A percentile compares a stretch with the other conserved stretches of the same genome.
Evolutionary conservation across 2,329 filamentous ascomycete species (phyloP).

Genomic region (Fusarium circinatum): DNA sequence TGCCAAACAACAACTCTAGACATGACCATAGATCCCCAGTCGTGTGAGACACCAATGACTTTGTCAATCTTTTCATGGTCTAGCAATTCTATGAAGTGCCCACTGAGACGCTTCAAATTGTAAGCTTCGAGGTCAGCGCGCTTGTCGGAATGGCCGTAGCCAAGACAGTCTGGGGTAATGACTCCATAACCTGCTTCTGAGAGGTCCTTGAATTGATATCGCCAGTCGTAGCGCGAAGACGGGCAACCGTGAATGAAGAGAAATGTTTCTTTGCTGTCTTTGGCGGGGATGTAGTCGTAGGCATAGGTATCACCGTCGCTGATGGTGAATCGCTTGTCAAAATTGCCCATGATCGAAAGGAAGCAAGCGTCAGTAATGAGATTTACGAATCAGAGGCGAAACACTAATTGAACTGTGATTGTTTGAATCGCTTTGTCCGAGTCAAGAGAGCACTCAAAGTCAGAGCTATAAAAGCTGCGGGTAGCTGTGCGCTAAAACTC

Average conservation of each 20-base stretch:
- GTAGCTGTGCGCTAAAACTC: neutral
- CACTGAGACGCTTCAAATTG: slow-evolving; percentile 10
- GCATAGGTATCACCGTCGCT: slow-evolving; percentile 2
- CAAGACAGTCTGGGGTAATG: slow-evolving; percentile 33
- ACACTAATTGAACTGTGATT: neutral
- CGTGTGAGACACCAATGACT: slow-evolving; percentile 30
- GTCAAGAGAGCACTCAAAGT: neutral
- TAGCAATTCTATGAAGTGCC: slow-evolving; percentile 25
- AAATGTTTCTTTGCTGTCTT: slow-evolving; percentile 9
- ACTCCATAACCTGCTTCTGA: slow-evolving; percentile 27
- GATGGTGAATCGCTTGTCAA: neutral
- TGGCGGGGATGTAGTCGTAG: slow-evolving; percentile 16
- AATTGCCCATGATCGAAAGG: neutral
- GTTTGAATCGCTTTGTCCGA: neutral
- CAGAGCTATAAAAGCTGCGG: neutral
- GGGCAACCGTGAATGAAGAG: slow-evolving; percentile 37
- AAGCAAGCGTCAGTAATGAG: neutral
- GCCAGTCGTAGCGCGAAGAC: slow-evolving; percentile 31
- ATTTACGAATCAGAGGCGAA: neutral
- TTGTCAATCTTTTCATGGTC: slow-evolving; percentile 14
- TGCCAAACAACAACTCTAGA: slow-evolving; percentile 25
- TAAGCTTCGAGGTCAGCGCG: slow-evolving; percentile 20
- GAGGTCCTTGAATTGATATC: slow-evolving; percentile 21
- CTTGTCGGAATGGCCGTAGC: slow-evolving; percentile 36
- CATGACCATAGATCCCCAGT: slow-evolving; percentile 29